phyloP scores from a whole-genome alignment of 441 rosid species.

The Gossypium trilobum region DNA sequence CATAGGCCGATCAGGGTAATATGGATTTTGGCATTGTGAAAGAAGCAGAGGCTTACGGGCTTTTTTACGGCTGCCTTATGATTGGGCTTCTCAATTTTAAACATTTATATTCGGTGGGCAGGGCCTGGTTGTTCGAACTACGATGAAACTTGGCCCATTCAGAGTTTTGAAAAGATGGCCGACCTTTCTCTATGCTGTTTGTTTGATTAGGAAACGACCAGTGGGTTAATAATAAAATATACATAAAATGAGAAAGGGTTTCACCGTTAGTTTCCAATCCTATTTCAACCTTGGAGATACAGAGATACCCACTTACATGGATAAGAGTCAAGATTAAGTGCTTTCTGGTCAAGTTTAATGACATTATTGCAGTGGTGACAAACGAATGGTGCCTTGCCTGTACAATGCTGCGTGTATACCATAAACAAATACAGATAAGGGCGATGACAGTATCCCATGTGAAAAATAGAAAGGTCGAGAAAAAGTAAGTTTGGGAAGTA shows the following conservation, averaged over 20 bases:
- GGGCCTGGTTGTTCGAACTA: slow-evolving; percentile 30
- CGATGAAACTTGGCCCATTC: slow-evolving; percentile 28
- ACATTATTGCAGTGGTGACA: not conserved
- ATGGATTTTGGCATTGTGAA: not conserved
- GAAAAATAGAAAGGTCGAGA: not conserved
- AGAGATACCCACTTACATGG: not conserved
- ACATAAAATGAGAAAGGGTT: not conserved
- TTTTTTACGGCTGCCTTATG: not conserved
- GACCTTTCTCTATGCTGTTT: no score
- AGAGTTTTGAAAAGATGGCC: slow-evolving; percentile 16
- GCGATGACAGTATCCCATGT: not conserved
- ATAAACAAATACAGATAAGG: not conserved
- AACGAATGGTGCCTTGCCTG: not conserved
- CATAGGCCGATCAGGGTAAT: not conserved
- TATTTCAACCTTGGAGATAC: not conserved
- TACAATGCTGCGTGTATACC: not conserved
- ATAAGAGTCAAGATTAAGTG: not conserved
- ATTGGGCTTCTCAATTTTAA: not conserved
- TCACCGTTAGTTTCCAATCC: not conserved
- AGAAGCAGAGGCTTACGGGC: not conserved
- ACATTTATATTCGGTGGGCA: no score
- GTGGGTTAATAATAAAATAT: no score
- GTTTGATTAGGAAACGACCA: no score
- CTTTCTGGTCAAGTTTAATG: not conserved
- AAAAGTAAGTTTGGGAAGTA: not conserved